These are phyloP conservation scores for Kuraishia piskuri DNA, from an alignment of 805 yeast species.

Conservation along the genomic window DNA sequence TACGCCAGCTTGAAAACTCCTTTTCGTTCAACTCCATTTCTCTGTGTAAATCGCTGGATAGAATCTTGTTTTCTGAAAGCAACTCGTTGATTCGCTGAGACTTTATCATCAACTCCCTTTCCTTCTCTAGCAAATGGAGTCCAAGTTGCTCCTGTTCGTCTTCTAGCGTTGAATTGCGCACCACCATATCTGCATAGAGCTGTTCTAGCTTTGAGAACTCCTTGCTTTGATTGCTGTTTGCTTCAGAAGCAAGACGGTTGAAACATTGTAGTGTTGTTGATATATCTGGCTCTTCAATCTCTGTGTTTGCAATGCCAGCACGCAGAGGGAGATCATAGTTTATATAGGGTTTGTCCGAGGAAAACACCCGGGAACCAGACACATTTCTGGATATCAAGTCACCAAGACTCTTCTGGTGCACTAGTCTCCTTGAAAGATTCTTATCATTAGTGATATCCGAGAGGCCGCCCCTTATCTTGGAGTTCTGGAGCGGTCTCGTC, in stretches of 20 bases:
- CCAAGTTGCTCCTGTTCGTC: constrained; percentile 28
- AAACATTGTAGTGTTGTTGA: not conserved
- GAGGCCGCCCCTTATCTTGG: not conserved
- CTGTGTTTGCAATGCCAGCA: not conserved
- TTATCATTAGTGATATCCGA: not conserved
- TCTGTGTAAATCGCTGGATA: constrained; percentile 14
- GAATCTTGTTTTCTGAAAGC: constrained; percentile 15
- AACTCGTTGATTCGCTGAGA: constrained; percentile 18
- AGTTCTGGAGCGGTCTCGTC: not conserved
- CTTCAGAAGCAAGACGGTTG: not conserved
- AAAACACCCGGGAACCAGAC: not conserved
- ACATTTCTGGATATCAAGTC: not conserved
- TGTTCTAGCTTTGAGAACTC: constrained; percentile 20
- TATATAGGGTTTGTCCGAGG: not conserved
- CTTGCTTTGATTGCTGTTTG: not conserved
- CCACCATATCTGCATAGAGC: constrained; percentile 19
- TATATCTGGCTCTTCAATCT: not conserved
- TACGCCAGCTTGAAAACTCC: constrained; percentile 21
- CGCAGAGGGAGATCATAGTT: not conserved
- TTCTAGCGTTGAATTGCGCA: constrained; percentile 19
- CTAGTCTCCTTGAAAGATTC: not conserved
- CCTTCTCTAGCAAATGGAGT: constrained; percentile 20
- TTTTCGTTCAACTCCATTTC: constrained; percentile 22
- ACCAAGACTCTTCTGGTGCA: not conserved
- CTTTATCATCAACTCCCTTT: constrained; percentile 16